phyloP scores from a whole-genome alignment of 164 flowering plant genomes.

The Nymphaea colorata region DNA sequence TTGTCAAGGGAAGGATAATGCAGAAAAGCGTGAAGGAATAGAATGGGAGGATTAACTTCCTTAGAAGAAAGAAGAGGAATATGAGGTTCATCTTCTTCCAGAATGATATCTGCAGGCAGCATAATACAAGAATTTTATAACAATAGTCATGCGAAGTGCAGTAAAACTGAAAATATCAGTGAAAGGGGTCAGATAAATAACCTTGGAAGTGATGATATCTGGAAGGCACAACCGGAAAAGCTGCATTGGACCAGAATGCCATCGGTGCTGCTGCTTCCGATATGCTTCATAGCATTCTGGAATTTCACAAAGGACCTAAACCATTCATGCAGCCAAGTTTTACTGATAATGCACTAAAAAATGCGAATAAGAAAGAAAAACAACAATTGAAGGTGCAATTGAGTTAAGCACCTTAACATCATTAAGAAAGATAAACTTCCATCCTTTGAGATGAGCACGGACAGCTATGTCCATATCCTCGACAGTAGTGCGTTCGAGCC shows the following conservation, averaged over 20 bases:
- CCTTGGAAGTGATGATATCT: constrained; percentile 65
- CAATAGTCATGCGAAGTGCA: background rate
- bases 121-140: too few relatives aligned
- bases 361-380: background rate
- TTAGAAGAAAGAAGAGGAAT: constrained; percentile 77
- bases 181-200: constrained; percentile 4
- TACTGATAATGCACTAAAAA: constrained; percentile 20
- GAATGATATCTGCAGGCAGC: constrained; percentile 53
- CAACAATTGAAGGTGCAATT: too few relatives aligned
- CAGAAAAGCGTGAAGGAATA: constrained; percentile 95
- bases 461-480: constrained; percentile 99
- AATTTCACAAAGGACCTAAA: constrained; percentile 81
- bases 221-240: constrained; percentile 86
- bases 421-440: constrained; percentile 86
- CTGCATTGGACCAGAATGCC: constrained; percentile 99
- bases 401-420: constrained; percentile 74
- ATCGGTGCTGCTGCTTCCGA: constrained; percentile 90
- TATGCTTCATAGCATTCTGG: constrained; percentile 97
- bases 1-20: constrained; percentile 88
- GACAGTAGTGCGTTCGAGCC: constrained; percentile 96
- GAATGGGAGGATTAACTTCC: constrained; percentile 86
- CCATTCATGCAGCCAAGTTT: too few relatives aligned
- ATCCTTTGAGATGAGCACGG: constrained; percentile 88
- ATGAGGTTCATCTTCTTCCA: constrained; percentile 84
- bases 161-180: background rate